phyloP scores from a whole-genome alignment of 805 yeast genomes.

The Saturnispora halmiae region DNA sequence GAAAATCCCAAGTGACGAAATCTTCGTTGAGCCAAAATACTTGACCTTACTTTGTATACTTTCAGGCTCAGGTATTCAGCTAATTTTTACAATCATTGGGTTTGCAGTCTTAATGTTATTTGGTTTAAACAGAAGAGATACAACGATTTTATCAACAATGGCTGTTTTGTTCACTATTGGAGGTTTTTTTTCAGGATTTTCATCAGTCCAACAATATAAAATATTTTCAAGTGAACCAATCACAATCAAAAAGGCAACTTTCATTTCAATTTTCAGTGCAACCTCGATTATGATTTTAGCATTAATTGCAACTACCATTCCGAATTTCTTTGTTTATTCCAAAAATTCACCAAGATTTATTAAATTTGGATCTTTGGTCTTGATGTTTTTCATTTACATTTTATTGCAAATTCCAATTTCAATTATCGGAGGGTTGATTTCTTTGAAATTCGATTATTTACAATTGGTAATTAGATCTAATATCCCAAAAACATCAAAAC shows the following conservation, averaged over 20 bases:
- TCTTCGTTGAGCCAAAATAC: conserved; percentile 41
- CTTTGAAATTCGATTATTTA: conserved; percentile 22
- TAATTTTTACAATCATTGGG: conserved; percentile 54
- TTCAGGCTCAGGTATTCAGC: conserved; percentile 69
- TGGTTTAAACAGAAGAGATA: conserved; percentile 28
- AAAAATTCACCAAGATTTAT: conserved; percentile 65
- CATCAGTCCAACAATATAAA: conserved; percentile 56
- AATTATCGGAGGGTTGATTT: conserved; percentile 54
- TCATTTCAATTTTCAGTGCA: conserved; percentile 38
- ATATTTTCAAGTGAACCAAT: conserved; percentile 36
- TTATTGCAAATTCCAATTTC: conserved; percentile 69
- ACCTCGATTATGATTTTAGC: conserved; percentile 40
- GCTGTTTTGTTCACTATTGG: conserved; percentile 54
- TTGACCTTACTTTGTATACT: conserved; percentile 45
- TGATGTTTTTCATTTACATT: conserved; percentile 49
- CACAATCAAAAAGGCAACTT: conserved; percentile 26
- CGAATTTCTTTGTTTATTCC: conserved; percentile 69
- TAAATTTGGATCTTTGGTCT: conserved; percentile 67
- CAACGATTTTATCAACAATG: conserved; percentile 51
- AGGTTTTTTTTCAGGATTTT: conserved; percentile 66
- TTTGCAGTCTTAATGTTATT: conserved; percentile 50
- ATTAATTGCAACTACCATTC: conserved; percentile 40
- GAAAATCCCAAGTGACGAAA: conserved; percentile 32
- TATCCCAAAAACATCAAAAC: conserved; percentile 19
- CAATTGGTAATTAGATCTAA: conserved; percentile 14